Base-by-base conservation (phyloP, 441 rosid species). In the Pelargonium myrrhifolium region DNA sequence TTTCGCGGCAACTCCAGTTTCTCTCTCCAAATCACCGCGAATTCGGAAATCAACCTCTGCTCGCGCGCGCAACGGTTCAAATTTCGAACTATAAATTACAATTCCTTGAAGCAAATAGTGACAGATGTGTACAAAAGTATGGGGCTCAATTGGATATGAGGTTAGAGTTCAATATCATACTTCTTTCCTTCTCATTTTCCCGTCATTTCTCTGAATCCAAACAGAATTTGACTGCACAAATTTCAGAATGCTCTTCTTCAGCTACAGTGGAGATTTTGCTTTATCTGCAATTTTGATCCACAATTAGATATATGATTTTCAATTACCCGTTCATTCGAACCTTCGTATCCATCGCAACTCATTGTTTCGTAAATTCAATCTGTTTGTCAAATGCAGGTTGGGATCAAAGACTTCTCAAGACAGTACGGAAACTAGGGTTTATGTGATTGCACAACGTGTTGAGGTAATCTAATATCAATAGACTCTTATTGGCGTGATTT, bases 191-290 rank as follows among this genome's bases (percentile, higher is more conserved):
- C 11, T 2, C 3, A 12, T 26, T 24, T 59, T 7, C 62, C 63
- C 15, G 63, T 24, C 39, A 59, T 59, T 59, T 59, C 63, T 59
- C 39, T 11, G 35, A 17, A 59, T 3, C 63, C 63, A 59, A 59
- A 59, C 63, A 59, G 63, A 12, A 1, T 24, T 22, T 24, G 24
- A 59, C 5, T 24, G 63, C 35, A 11, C 2, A 28, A 12, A 59
- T 24, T 14, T 0, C 37, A 22, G 1, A 24, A 12, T 12, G 17
- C 8, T 59, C 6, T 59, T 24, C 63, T 59, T 59, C 63, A 24
- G 63, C 14, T 21, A 20, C 28, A 10, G 1, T 58, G 11, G 22
- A 18, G 59, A 9, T 53, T 53, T 15, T 5, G 18, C 20, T 9
- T 22, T 21, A 21, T 58, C 31, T 58, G 24, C 31, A 58, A 21